A percentile compares a stretch with the other conserved stretches of the same genome.
These are phyloP conservation scores for Boletus huronensis DNA, from an alignment of 768 basidiomycete species.

Conservation along the genomic window DNA sequence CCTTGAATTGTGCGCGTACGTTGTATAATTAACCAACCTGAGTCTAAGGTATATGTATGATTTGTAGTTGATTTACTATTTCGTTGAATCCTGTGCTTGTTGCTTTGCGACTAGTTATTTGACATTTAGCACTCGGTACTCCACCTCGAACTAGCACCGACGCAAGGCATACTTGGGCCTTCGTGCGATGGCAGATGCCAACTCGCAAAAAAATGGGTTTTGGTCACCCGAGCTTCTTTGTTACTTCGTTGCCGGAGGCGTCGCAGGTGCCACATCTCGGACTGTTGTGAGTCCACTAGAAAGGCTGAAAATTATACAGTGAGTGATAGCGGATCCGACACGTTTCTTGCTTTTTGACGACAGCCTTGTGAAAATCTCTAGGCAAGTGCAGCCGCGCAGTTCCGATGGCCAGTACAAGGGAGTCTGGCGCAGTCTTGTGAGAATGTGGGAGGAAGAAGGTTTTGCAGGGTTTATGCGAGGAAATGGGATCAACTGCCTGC, in stretches of 20 bases:
- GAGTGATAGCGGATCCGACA: constrained; percentile 32
- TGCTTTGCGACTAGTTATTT: neutral
- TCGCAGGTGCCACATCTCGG: constrained; percentile 66
- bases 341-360: neutral
- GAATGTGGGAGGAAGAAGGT: constrained; percentile 92
- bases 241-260: constrained; percentile 54
- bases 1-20: neutral
- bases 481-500: constrained; percentile 85
- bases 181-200: constrained; percentile 22
- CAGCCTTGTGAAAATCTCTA: constrained; percentile 29
- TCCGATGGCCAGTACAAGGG: constrained; percentile 72
- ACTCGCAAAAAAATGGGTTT: constrained; percentile 28
- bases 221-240: constrained; percentile 33
- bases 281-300: constrained; percentile 93
- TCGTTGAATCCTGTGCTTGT: constrained; percentile 12
- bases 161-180: constrained; percentile 3
- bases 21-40: neutral
- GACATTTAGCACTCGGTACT: neutral
- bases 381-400: constrained; percentile 83
- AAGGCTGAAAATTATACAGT: constrained; percentile 96
- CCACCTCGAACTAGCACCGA: constrained; percentile 2
- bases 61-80: constrained; percentile 2
- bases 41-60: neutral
- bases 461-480: constrained; percentile 92
- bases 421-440: constrained; percentile 75